Evolutionary conservation across 345 rosid genomes (phyloP).

Genomic region (Eucalyptus dawsonii): DNA sequence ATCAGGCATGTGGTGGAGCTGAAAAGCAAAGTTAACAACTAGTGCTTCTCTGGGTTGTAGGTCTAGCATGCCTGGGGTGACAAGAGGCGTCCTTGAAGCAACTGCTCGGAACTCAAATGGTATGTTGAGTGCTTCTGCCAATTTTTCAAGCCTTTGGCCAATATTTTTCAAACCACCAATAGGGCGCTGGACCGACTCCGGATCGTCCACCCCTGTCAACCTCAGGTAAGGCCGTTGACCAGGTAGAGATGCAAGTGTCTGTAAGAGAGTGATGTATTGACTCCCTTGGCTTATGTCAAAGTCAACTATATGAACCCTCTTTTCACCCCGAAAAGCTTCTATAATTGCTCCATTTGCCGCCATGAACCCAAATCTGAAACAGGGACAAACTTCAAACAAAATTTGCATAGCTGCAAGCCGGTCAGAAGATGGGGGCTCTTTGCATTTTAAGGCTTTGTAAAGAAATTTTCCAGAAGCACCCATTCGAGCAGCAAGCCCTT

Average conservation of each 20-base stretch:
- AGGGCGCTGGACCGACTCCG: conserved; percentile 86
- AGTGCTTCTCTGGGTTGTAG: conserved; percentile 63
- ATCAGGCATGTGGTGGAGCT: conserved; percentile 99
- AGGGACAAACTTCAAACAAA: conserved; percentile 94
- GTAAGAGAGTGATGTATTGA: conserved; percentile 85
- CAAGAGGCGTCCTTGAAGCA: conserved; percentile 56
- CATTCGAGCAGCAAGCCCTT: conserved; percentile 95
- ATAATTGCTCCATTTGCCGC: conserved; percentile 83
- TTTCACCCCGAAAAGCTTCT: conserved; percentile 66
- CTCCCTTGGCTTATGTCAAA: conserved; percentile 94
- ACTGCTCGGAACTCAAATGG: conserved; percentile 66
- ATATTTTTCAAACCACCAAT: conserved; percentile 64
- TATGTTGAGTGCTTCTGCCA: conserved; percentile 50
- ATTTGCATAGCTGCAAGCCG: conserved; percentile 99
- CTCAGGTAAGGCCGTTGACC: conserved; percentile 49
- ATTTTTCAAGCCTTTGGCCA: conserved; percentile 75
- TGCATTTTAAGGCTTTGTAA: conserved; percentile 85
- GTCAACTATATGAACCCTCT: conserved; percentile 72
- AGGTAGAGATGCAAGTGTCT: conserved; percentile 33
- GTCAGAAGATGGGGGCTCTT: conserved; percentile 92
- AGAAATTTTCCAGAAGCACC: conserved; percentile 82
- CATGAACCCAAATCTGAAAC: conserved; percentile 89
- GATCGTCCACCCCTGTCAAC: conserved; percentile 91
- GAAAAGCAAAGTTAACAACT: conserved; percentile 88
- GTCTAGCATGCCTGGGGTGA: conserved; percentile 62